These are phyloP conservation scores for Xylaria castorea DNA, from an alignment of 495 filamentous ascomycete species.

Conservation along the genomic window DNA sequence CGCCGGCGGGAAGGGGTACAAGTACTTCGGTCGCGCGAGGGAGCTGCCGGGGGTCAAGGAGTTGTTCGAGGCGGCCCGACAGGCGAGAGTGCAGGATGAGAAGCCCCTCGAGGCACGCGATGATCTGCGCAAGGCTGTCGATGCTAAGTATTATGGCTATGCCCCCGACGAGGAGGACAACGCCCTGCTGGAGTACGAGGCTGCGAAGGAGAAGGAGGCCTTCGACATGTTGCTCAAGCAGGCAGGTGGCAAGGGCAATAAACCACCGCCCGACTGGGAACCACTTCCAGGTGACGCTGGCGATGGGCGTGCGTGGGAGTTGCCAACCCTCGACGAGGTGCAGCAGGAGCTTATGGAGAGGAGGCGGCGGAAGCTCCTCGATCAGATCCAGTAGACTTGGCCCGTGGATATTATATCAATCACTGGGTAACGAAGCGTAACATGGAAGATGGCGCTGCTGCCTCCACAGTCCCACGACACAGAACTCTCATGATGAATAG, in stretches of 20 bases:
- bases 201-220: slow-evolving; percentile 81
- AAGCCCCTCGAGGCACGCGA: slow-evolving; percentile 64
- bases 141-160: slow-evolving; percentile 96
- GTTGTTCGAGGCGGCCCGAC: slow-evolving; percentile 81
- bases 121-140: slow-evolving; percentile 82
- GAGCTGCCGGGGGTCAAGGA: slow-evolving; percentile 97
- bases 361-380: slow-evolving; percentile 78
- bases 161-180: slow-evolving; percentile 94
- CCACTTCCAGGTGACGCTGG: slow-evolving; percentile 85
- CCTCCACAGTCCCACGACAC: background rate
- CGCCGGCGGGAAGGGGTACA: slow-evolving; percentile 70
- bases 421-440: background rate
- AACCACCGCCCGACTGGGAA: slow-evolving; percentile 73
- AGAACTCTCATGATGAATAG: background rate
- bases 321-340: slow-evolving; percentile 88
- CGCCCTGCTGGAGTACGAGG: slow-evolving; percentile 80
- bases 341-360: slow-evolving; percentile 90
- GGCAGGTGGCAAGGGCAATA: slow-evolving; percentile 48
- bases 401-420: background rate
- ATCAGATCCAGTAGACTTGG: slow-evolving; percentile 51
- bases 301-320: slow-evolving; percentile 81
- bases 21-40: slow-evolving; percentile 89
- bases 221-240: slow-evolving; percentile 64
- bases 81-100: slow-evolving; percentile 63
- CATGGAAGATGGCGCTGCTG: background rate